phyloP scores from a whole-genome alignment of 108 stramenopile genomes.

The Stephanodiscus triporus region DNA sequence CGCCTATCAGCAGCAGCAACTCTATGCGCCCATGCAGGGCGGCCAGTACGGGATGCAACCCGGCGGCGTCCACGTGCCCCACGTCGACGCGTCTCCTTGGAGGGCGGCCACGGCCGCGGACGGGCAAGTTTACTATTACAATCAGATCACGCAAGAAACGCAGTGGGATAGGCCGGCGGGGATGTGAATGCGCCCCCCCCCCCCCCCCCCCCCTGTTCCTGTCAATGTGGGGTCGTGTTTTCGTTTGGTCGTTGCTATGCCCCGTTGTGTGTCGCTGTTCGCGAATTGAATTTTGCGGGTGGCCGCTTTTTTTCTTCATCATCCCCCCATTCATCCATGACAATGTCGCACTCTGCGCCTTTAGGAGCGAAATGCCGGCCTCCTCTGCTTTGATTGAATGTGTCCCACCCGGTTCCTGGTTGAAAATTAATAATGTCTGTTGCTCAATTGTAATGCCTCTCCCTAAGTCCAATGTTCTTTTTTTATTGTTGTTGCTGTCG shows the following conservation, averaged over 20 bases:
- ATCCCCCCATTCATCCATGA: neutral
- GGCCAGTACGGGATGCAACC: conserved; percentile 15
- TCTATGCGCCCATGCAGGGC: neutral
- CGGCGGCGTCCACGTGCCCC: conserved; percentile 7
- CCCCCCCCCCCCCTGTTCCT: neutral
- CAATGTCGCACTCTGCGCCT: neutral
- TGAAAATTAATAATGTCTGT: conserved; percentile 3
- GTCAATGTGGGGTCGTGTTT: no score
- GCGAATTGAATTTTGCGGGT: no score
- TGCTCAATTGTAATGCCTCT: neutral
- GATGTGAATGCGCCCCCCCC: conserved; percentile 33
- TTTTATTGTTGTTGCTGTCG: neutral
- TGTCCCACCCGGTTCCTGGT: neutral
- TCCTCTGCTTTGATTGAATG: neutral
- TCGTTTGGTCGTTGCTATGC: neutral
- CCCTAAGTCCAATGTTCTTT: neutral
- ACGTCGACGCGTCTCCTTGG: conserved; percentile 58
- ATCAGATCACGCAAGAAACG: conserved; percentile 82
- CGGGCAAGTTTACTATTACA: conserved; percentile 92
- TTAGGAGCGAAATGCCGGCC: neutral
- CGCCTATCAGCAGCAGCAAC: conserved; percentile 40
- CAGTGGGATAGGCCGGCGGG: conserved; percentile 89
- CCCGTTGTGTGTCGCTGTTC: neutral
- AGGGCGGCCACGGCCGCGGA: conserved; percentile 69
- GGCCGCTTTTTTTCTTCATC: neutral